Evolutionary conservation across 352 stramenopile species (phyloP), one percentile per base, ranked within the genome.

Genomic region (Phytophthora brassicae): DNA sequence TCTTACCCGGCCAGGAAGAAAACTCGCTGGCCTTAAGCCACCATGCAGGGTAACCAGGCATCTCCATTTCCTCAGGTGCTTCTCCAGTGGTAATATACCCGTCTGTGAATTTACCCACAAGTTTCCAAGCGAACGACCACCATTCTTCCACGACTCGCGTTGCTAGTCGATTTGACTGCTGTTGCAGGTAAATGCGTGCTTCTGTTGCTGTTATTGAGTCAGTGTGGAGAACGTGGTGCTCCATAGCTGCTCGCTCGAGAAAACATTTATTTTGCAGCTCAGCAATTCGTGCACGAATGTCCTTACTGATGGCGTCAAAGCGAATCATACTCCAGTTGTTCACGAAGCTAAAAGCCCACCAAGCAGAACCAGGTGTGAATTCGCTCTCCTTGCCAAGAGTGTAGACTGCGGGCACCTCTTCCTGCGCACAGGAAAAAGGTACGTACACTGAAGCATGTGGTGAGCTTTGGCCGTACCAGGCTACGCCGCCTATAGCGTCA

Each of bases 281-380:
- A 35, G 43, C 49, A 16, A 87, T 79, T 16, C 74, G 49, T 3
- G 38, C 47, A n/a, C 68, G 68, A 22, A 93, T 75, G 20, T 91
- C 82, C 26, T 55, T 74, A 63, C 81, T 89, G 55, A 95, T 93
- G 9, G 71, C 69, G 52, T 90, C 77, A 74, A 88, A 95, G 39
- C 84, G 83, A 35, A 95, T 64, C 60, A 91, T 66, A 47, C 85
- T 92, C 86, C 84, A 93, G 49, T 95, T 92, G 73, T 91, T 91
- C 17, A 95, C 86, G 63, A 93, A 90, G 58, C 87, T 88, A 57
- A 95, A 95, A 8, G 84, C 84, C 82, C 86, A 90, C 86, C 86
- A 95, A 8, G 86, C 81, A 24, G 83, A 93, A 23, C 72, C 55
- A 6, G 62, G 56, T 28, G 70, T 66, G 51, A 93, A 95, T 39